Base-by-base conservation (phyloP, 371 early-diverging fungal genomes). In the Chytridium lagenaria region DNA sequence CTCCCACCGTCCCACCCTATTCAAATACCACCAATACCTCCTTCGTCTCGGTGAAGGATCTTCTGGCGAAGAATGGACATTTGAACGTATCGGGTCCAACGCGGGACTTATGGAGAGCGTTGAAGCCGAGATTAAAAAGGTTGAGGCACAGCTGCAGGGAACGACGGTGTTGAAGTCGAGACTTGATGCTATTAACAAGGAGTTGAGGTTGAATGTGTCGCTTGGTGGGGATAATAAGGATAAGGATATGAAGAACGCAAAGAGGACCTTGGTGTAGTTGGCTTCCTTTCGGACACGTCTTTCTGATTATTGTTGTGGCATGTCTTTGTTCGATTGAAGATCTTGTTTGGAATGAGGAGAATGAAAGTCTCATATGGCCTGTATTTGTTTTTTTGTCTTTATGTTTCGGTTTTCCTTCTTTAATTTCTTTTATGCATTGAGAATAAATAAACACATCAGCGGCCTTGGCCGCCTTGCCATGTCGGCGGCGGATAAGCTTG, bases 31-130 rank as follows among this genome's bases (percentile, higher is more conserved):
- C 72, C 55, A 59, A 28, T 81, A 71, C 50, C 69, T 86, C 30
- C 85, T 95, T 40, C 90, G 92, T 76, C 90, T 87, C 39, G 85
- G 84, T n/a, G 85, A 83, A 89, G 85, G 92, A 85, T 77, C 87
- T 84, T 78, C 86, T 79, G 77, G 82, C 78, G 67, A 87, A 81
- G 88, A 82, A 74, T 88, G 69, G 82, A 52, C 50, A n/a, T 77
- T 82, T 70, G 83, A 83, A 57, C 63, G 57, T 3, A 70, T 70
- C 23, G 79, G 67, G 10, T 70, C 65, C 23, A 49, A 33, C 34
- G 65, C 73, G 28, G 66, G 71, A 50, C 33, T 82, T 26, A 36
- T 70, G 34, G 49, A 75, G 39, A 72, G 72, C 50, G 75, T 82
- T 12, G 83, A 77, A 23, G 55, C 30, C 15, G 80, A 84, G 72